A percentile compares a stretch with the other conserved stretches of the same genome.
These are phyloP conservation scores for Phytophthora vignae DNA, from an alignment of 352 stramenopile genomes.

Conservation along the genomic window DNA sequence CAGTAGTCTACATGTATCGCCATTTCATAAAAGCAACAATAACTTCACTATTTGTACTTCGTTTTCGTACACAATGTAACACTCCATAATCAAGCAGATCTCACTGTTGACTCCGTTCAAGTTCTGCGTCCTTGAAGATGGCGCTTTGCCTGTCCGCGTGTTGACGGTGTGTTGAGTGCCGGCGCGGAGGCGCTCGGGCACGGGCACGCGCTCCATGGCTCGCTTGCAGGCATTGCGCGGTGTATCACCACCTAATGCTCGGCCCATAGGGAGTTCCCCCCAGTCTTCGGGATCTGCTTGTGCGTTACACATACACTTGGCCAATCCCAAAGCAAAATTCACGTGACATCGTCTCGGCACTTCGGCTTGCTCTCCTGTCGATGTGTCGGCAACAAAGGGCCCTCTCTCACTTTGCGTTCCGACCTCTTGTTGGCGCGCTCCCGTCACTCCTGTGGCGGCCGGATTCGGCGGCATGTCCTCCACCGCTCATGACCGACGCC, in stretches of 20 bases:
- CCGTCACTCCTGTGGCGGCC: neutral
- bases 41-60: no score
- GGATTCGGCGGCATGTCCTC: constrained; percentile 18
- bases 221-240: neutral
- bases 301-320: constrained; percentile 1
- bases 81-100: neutral
- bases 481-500: constrained; percentile 29
- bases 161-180: neutral
- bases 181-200: neutral
- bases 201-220: neutral
- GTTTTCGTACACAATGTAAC: no score
- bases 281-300: neutral
- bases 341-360: constrained; percentile 21
- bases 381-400: neutral
- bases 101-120: neutral
- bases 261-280: neutral
- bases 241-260: no score
- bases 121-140: neutral
- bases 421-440: constrained; percentile 1
- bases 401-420: constrained; percentile 26
- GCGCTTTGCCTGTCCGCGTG: neutral
- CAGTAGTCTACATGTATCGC: no score
- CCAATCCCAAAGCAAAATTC: constrained; percentile 30
- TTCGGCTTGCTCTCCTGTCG: constrained; percentile 26
- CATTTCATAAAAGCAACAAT: no score